A percentile compares a stretch with the other conserved stretches of the same genome.
Evolutionary conservation across 2,329 filamentous ascomycete genomes (phyloP).

Genomic region (Trichoderma pleuroti): DNA sequence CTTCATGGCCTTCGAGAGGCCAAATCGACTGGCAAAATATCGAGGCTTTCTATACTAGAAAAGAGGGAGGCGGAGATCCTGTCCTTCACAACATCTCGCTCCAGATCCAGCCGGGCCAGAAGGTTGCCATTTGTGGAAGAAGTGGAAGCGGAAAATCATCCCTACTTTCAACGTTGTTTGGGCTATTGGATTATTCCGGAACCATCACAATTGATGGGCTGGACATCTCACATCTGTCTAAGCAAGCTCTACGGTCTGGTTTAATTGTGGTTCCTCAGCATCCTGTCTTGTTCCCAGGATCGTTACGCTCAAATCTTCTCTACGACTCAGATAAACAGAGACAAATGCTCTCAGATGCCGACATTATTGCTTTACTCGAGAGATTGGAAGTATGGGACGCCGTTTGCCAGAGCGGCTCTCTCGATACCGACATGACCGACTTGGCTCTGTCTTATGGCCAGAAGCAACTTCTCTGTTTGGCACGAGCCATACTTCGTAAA

Average conservation of each 20-base stretch:
- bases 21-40: constrained; percentile 27
- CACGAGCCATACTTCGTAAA: constrained; percentile 28
- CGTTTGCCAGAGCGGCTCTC: constrained; percentile 17
- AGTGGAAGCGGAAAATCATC: constrained; percentile 33
- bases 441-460: constrained; percentile 24
- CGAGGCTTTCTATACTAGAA: neutral
- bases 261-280: constrained; percentile 51
- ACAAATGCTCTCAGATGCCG: constrained; percentile 32
- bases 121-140: constrained; percentile 34
- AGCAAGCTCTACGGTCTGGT: constrained; percentile 39
- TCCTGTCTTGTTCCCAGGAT: constrained; percentile 40
- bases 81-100: constrained; percentile 27
- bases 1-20: constrained; percentile 29
- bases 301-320: constrained; percentile 31
- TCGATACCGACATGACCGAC: constrained; percentile 21
- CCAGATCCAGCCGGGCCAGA: constrained; percentile 28
- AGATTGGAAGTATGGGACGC: constrained; percentile 21
- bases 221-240: constrained; percentile 36
- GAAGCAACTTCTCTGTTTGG: constrained; percentile 25
- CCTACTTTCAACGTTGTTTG: constrained; percentile 36
- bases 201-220: constrained; percentile 41
- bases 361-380: neutral
- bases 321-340: constrained; percentile 27
- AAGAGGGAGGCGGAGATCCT: neutral
- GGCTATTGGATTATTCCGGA: constrained; percentile 35